Conservation (phyloP, 176 grass and related monocot genomes). For the Aegilops tauschii region DNA sequence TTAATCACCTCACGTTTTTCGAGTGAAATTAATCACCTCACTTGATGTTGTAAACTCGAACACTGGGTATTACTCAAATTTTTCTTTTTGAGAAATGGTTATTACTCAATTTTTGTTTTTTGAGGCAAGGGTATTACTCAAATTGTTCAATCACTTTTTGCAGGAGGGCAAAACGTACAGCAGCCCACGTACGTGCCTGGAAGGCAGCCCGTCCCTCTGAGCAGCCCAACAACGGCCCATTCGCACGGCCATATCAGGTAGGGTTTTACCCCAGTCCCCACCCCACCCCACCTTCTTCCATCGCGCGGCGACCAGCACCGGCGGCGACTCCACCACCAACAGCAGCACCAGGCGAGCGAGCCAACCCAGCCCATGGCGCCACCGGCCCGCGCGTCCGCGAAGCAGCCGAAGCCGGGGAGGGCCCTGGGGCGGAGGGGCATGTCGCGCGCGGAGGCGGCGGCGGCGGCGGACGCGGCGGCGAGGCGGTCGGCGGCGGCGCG, state of each 20-base stretch:
- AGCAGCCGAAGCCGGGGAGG: background rate
- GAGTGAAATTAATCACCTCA: too few relatives aligned
- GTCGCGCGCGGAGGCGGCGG: background rate
- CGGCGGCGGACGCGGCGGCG: slow-evolving; percentile 1
- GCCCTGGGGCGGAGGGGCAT: background rate
- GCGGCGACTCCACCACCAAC: background rate
- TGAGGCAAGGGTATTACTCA: too few relatives aligned
- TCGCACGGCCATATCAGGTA: background rate
- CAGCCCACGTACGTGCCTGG: too few relatives aligned
- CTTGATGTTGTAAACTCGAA: too few relatives aligned
- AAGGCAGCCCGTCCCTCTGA: background rate
- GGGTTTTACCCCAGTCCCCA: background rate
- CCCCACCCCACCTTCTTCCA: background rate
- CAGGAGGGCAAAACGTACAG: too few relatives aligned
- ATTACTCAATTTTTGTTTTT: too few relatives aligned
- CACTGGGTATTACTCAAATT: too few relatives aligned
- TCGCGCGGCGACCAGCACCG: background rate
- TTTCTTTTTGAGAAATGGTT: too few relatives aligned
- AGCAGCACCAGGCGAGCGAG: background rate
- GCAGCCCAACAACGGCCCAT: background rate
- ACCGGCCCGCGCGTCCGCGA: background rate
- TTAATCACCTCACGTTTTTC: too few relatives aligned
- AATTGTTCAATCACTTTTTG: too few relatives aligned
- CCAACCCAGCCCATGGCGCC: background rate
- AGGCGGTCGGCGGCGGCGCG: background rate